Conservation (phyloP, 2,329 filamentous ascomycete species). For the Ambrosiella beaveri region DNA sequence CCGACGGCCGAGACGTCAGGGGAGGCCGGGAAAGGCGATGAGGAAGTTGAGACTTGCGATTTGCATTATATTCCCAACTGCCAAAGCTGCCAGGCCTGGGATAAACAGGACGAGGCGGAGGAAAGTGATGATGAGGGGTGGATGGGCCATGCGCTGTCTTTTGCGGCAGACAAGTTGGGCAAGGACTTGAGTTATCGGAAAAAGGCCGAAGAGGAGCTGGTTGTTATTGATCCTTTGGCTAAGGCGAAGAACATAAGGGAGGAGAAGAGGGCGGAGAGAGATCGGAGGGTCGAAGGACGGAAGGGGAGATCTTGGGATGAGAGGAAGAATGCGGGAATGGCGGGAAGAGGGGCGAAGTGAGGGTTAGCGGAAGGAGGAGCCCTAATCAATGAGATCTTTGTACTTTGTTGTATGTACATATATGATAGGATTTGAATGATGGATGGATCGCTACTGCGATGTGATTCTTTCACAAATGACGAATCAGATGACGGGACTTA, state of each 20-base stretch:
- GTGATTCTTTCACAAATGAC: no score
- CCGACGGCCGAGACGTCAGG: not conserved
- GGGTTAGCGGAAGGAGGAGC: not conserved
- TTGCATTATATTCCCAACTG: conserved; percentile 93
- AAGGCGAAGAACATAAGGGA: conserved; percentile 57
- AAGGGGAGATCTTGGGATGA: conserved; percentile 39
- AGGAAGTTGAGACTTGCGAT: conserved; percentile 68
- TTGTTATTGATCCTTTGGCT: conserved; percentile 84
- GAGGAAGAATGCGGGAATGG: conserved; percentile 37
- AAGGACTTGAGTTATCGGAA: conserved; percentile 83
- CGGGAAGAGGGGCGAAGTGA: conserved; percentile 39
- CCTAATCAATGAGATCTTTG: no score
- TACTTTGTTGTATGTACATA: no score
- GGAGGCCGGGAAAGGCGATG: conserved; percentile 28
- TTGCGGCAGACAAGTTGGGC: conserved; percentile 75
- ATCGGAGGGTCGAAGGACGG: conserved; percentile 28
- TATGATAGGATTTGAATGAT: no score
- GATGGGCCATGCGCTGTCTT: conserved; percentile 74
- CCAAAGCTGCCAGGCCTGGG: conserved; percentile 79
- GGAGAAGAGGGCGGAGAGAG: conserved; percentile 42
- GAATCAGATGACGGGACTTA: no score
- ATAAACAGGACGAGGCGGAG: conserved; percentile 40
- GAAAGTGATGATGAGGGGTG: conserved; percentile 41
- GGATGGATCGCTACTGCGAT: no score
- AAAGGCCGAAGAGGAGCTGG: conserved; percentile 77